These are phyloP conservation scores for Coelastrella sp. DNA, from an alignment of 139 green algal species.

Conservation along the genomic window DNA sequence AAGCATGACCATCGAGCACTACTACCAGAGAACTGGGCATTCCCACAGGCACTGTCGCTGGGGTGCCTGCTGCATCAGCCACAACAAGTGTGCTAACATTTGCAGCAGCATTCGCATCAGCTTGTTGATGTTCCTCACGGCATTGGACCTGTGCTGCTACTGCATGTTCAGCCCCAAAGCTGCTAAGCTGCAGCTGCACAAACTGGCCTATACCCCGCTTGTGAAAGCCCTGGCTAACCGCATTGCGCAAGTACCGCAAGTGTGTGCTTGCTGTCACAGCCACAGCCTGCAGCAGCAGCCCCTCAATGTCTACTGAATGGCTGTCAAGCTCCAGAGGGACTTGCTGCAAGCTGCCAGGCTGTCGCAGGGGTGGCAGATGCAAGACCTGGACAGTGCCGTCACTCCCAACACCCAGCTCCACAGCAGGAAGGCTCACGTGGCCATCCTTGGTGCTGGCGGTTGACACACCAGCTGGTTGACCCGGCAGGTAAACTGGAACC, in stretches of 20 bases:
- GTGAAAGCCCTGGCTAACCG: slow-evolving; percentile 6
- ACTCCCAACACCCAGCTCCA: slow-evolving; percentile 35
- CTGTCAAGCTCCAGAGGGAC: slow-evolving; percentile 36
- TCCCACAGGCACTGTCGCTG: not conserved
- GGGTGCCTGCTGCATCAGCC: not conserved
- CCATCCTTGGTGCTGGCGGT: not conserved
- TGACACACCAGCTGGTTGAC: not conserved
- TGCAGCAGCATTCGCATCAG: not conserved
- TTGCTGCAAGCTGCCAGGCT: slow-evolving; percentile 4
- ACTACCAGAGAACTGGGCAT: slow-evolving; percentile 36
- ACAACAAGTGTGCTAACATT: not conserved
- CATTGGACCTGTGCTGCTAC: slow-evolving; percentile 6
- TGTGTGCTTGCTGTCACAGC: slow-evolving; percentile 24
- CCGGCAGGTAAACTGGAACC: not conserved
- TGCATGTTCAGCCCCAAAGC: not conserved
- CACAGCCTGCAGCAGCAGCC: slow-evolving; percentile 46
- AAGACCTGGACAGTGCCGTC: slow-evolving; percentile 45
- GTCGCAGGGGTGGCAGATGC: slow-evolving; percentile 42
- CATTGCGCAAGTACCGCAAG: slow-evolving; percentile 28
- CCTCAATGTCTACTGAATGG: slow-evolving; percentile 40
- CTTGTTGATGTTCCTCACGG: not conserved
- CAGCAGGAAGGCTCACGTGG: slow-evolving; percentile 5
- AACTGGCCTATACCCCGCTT: not conserved
- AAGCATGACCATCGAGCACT: slow-evolving; percentile 10
- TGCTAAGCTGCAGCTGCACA: slow-evolving; percentile 23